Evolutionary conservation across 352 stramenopile species (phyloP), one percentile per base, ranked within the genome.

Genomic region (Phytopythium aichiense): DNA sequence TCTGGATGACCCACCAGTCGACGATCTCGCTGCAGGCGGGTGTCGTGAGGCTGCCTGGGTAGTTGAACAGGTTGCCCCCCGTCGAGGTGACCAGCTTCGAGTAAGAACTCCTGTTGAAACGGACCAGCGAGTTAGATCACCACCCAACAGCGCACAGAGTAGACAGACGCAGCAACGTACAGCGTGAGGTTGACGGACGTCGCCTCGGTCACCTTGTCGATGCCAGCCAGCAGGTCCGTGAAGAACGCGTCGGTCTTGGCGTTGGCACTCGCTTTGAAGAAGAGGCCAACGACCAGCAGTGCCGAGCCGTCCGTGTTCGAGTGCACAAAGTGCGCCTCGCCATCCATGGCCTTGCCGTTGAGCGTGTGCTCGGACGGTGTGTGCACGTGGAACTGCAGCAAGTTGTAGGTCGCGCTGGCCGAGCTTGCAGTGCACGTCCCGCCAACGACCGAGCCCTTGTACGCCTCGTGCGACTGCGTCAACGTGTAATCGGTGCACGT

Each of bases 261-360:
- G 31, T 56, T 23, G 25, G 48, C 53, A 25, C 38, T 52, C n/a
- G 51, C 42, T 51, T 65, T 35, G 23, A 65, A 45, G 59, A 65
- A 65, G 35, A 65, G n/a, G 16, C 57, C 57, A n/a, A 54, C 52
- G 13, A 63, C 57, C 4, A 63, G 45, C 37, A 63, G 45, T 9
- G 62, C 63, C 18, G 66, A 68, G 62, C 62, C 61, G 23, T 78
- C 74, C 25, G 58, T 64, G 18, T 77, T 68, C 46, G 60, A 60
- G 65, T 88, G 79, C 28, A 88, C 76, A 60, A 88, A 88, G 69
- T 88, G 79, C 45, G 85, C 74, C 60, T 86, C 76, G 37, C 68
- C 79, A 31, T 72, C 75, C 43, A 79, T 64, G 28, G 74, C 43
- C 31, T 81, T 70, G 28, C 70, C 76, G 57, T 86, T 71, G 25